Evolutionary conservation across 805 yeast species (phyloP), one percentile per base, ranked within the genome.

Genomic region (Kuraishia piskuri): DNA sequence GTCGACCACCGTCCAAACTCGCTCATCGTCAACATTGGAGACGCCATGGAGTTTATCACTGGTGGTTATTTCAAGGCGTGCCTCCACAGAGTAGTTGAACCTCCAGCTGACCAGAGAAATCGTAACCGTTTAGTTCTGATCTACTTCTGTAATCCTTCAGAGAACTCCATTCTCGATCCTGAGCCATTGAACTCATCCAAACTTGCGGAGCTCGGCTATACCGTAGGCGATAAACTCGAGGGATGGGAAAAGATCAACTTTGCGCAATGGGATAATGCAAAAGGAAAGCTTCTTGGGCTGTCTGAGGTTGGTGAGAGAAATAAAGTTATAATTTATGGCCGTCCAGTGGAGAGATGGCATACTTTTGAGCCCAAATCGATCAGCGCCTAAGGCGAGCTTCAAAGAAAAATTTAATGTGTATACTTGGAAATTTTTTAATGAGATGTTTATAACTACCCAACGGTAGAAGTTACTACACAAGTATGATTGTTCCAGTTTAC

Each of bases 341-440:
- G 77, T 40, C 55, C 64, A 12, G 69, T 71, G 40, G 77, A 73
- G 59, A 62, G 77, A 53, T 73, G 77, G 77, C 73, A 72, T 48
- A 31, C 40, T 31, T 31, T 31, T 31, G 40, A 31, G 14, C 17
- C 40, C 40, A 31, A 31, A n/a, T 31, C 40, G n/a, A 31, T 31
- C 40, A 31, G 40, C 40, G 17, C 17, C 40, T 31, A 10, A 31
- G 14, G 17, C 7, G n/a, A n/a, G n/a, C n/a, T n/a, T n/a, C n/a
- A n/a, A n/a, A n/a, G n/a, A n/a, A n/a, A n/a, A n/a, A n/a, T n/a
- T n/a, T n/a, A n/a, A n/a, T n/a, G n/a, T n/a, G n/a, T n/a, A n/a
- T n/a, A n/a, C n/a, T n/a, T n/a, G n/a, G n/a, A n/a, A n/a, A n/a
- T n/a, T n/a, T n/a, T n/a, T n/a, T n/a, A n/a, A n/a, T n/a, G n/a